Base-by-base conservation (phyloP, 371 early-diverging fungal genomes). In the Actinomucor elegans region DNA sequence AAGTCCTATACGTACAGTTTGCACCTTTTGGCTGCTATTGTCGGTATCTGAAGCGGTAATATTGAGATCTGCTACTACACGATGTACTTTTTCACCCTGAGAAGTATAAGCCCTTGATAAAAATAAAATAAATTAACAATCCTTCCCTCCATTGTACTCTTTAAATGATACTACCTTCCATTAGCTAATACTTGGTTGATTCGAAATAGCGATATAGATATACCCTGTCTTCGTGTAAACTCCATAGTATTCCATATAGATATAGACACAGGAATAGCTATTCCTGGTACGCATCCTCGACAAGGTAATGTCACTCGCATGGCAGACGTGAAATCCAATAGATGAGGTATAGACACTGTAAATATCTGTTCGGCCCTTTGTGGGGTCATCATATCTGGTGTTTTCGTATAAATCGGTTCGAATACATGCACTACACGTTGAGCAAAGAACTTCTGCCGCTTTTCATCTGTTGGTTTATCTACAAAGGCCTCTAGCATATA, bases 401-500 rank as follows among this genome's bases (percentile, higher is more conserved):
- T 54, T 7, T 32, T 33, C 0, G 55, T 54, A 41, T 53, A 43
- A 15, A 64, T 64, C 3, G 29, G 14, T 42, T 58, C 64, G 31
- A 48, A 64, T 1, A 64, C 48, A 17, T 54, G 59, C 15, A 55
- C 55, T 5, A 24, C 17, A 2, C 46, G 37, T 20, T 50, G 55
- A 5, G 31, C 28, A n/a, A 49, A 41, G 33, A 64, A 64, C 8
- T 4, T 9, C n/a, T 32, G 33, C 0, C 32, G 34, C 3, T 56
- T 34, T 15, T 48, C 37, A 32, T 59, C 53, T n/a, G n/a, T n/a
- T n/a, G n/a, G n/a, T n/a, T n/a, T n/a, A 23, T 44, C 31, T 12
- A 58, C 51, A 26, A 50, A 64, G 1, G 64, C 64, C 36, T 64
- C 64, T 5, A 64, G 31, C 17, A 54, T 24, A 42, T 64, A 64